phyloP scores from a whole-genome alignment of 352 stramenopile species.

The Pythium pectinolyticum region DNA sequence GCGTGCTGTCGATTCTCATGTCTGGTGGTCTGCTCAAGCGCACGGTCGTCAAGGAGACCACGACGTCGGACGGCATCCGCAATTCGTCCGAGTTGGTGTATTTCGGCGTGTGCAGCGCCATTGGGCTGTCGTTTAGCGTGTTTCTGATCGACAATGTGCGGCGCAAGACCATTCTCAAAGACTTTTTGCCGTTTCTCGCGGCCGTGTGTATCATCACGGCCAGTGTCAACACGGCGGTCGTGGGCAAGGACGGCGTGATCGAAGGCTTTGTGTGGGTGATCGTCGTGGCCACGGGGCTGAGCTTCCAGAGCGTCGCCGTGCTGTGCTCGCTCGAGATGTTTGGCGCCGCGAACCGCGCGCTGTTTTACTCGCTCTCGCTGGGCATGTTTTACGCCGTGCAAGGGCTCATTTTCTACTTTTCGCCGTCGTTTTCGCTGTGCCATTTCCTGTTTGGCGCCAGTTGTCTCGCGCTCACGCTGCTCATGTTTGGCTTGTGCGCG shows the following conservation, averaged over 20 bases:
- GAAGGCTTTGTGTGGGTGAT: constrained; percentile 57
- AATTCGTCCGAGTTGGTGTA: constrained; percentile 62
- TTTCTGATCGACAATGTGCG: constrained; percentile 83
- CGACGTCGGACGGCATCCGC: constrained; percentile 20
- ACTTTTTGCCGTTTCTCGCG: constrained; percentile 76
- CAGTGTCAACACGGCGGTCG: constrained; percentile 45
- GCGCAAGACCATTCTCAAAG: constrained; percentile 89
- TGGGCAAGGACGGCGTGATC: constrained; percentile 39
- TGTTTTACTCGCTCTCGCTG: constrained; percentile 72
- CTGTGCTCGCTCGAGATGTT: constrained; percentile 84
- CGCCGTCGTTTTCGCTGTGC: constrained; percentile 59
- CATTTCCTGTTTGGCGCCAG: constrained; percentile 55
- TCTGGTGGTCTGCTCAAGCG: constrained; percentile 65
- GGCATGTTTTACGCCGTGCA: constrained; percentile 64
- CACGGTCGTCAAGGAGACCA: constrained; percentile 36
- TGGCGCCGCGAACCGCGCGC: constrained; percentile 50
- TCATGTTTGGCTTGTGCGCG: constrained; percentile 77
- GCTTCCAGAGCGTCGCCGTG: constrained; percentile 73
- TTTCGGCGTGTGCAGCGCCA: constrained; percentile 44
- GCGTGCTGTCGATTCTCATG: constrained; percentile 65
- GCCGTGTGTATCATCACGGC: constrained; percentile 60
- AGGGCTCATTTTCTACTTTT: constrained; percentile 51
- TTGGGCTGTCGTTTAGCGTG: constrained; percentile 67
- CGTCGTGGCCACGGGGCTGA: constrained; percentile 65
- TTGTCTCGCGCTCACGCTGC: constrained; percentile 46